These are phyloP conservation scores for Bullera alba DNA, from an alignment of 768 basidiomycete species.

Conservation along the genomic window DNA sequence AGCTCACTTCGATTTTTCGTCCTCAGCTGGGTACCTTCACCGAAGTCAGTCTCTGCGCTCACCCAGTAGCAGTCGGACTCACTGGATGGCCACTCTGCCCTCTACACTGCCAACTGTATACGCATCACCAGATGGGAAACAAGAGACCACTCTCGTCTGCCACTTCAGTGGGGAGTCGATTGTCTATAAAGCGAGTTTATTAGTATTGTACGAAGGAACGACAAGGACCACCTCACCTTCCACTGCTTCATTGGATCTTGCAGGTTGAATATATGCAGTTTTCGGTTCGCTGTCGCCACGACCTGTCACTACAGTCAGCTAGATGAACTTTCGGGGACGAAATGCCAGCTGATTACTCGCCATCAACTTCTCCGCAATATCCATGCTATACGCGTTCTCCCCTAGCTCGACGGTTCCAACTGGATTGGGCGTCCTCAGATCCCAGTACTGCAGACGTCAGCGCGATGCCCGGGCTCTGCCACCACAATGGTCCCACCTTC, in stretches of 20 bases:
- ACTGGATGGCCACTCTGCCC: slow-evolving; percentile 92
- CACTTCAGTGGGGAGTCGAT: slow-evolving; percentile 75
- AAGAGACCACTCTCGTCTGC: slow-evolving; percentile 45
- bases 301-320: slow-evolving; percentile 49
- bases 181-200: slow-evolving; percentile 50
- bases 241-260: slow-evolving; percentile 69
- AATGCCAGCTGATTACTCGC: slow-evolving; percentile 10
- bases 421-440: slow-evolving; percentile 67
- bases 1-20: slow-evolving; percentile 11
- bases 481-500: slow-evolving; percentile 58
- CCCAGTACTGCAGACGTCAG: slow-evolving; percentile 68
- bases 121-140: slow-evolving; percentile 47
- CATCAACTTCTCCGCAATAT: slow-evolving; percentile 71
- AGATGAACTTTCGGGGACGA: neutral
- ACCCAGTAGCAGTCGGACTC: slow-evolving; percentile 49
- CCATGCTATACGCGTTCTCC: slow-evolving; percentile 83
- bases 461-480: neutral
- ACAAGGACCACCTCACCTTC: slow-evolving; percentile 53
- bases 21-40: slow-evolving; percentile 22
- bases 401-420: slow-evolving; percentile 74
- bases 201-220: slow-evolving; percentile 1
- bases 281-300: slow-evolving; percentile 85
- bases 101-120: slow-evolving; percentile 50
- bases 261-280: slow-evolving; percentile 83
- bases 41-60: neutral